Base-by-base conservation (phyloP, 163 green algal species). In the Volvox carteri region DNA sequence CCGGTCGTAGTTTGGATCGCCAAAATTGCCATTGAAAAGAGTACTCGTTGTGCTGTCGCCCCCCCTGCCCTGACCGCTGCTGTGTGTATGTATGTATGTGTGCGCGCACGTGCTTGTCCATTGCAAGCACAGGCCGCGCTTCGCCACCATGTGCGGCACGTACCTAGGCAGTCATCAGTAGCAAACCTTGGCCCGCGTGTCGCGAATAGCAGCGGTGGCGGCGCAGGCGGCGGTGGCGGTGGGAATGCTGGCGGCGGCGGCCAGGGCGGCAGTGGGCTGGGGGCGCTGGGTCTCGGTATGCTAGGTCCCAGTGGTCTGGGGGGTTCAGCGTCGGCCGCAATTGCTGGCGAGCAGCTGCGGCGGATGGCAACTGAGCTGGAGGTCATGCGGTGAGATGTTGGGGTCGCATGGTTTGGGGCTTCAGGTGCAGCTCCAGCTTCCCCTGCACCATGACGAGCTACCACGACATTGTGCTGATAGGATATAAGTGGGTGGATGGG, bases 81-180 rank as follows among this genome's bases (percentile, higher is more conserved):
- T 19, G 54, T 11, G 54, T 65, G 19, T 19, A 65, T 65, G 28
- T 60, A 16, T 28, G 50, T 1, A 42, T 18, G 41, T 5, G 68
- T 14, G 37, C 37, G 68, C 28, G 68, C 52, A 4, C 28, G 35
- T 14, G 68, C n/a, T 58, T 58, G 48, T 39, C 44, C 1, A 23
- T 44, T 60, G 6, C 76, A 84, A 52, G 62, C 33, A 3, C 65
- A 65, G 54, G 54, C 54, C 54, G 25, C 62, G 2, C 80, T 78
- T 54, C 80, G 80, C 19, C 80, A 87, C 62, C 80, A 87, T 35
- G 81, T 87, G 44, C 81, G 81, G 12, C 81, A 87, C 81, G 81
- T 87, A 33, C 81, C 81, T 8, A 62, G 81, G 46, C 81, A 87
- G 46, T 87, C 81, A 4, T 87, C 81, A 9, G 81, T 87, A 16